Evolutionary conservation across 2,329 filamentous ascomycete genomes (phyloP), one percentile per base, ranked within the genome.

Genomic region (Cladosporium sp.): DNA sequence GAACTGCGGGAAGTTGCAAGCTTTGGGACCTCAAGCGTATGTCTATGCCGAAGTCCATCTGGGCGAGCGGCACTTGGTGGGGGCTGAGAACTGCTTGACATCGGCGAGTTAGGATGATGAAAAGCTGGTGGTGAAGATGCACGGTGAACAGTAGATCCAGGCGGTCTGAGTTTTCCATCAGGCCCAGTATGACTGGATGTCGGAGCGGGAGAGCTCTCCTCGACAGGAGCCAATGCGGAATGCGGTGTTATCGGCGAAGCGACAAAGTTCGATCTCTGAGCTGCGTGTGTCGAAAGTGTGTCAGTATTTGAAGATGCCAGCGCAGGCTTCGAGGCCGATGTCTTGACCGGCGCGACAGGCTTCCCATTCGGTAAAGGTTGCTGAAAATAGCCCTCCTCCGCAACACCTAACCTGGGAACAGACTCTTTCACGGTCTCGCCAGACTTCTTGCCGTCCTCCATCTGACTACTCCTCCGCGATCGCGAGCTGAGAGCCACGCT

Each of bases 11-110:
- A 74, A n/a, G 83, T 77, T 16, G 78, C 73, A 13, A 77, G 69
- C 69, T 85, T 87, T 7, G 91, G 90, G 0, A 95, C 89, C 69
- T 95, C 89, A 22, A 96, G 77, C 0, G 89, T 95, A 71, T 95
- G 87, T 59, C 91, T 83, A 56, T 95, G 89, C 68, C 86, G 86
- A 45, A 92, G 73, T 52, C 81, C 79, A 16, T 79, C 71, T 32
- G 76, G 73, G 11, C 77, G 75, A 8, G 81, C 68, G 69, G 35
- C 70, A 65, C 43, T 37, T 40, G 67, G 67, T 14, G 70, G 61
- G 31, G 66, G 63, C 49, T 70, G 66, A 22, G 50, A 73, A 71
- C 61, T 82, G 81, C 62, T 80, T 64, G 46, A 66, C 58, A 84
- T 77, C 9, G 86, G 83, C 2, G 67, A 53, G 18, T 53, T 46